Evolutionary conservation across 2,329 filamentous ascomycete species (phyloP).

Genomic region (Talaromyces sp.): DNA sequence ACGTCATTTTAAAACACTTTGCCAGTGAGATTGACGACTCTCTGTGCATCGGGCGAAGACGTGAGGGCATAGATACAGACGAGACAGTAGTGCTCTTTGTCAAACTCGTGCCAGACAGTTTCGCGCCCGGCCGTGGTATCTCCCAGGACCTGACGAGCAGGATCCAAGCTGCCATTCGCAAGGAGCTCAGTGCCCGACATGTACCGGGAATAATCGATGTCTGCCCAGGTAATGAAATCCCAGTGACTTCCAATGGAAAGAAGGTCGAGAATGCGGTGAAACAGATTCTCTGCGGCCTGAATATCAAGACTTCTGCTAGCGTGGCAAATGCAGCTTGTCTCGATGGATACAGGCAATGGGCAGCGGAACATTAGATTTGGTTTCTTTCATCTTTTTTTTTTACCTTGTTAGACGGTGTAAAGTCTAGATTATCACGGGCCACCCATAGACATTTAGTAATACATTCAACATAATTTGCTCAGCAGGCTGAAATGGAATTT

Average conservation of each 20-base stretch:
- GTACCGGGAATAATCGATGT: constrained; percentile 79
- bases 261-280: constrained; percentile 98
- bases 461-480: background rate
- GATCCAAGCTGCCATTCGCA: constrained; percentile 65
- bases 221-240: constrained; percentile 67
- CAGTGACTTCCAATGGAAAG: constrained; percentile 90
- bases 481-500: background rate
- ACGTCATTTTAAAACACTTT: constrained; percentile 82
- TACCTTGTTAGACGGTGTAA: background rate
- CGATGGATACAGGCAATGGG: constrained; percentile 83
- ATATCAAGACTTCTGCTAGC: constrained; percentile 83
- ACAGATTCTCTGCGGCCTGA: constrained; percentile 83
- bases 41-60: constrained; percentile 74
- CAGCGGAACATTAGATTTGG: constrained; percentile 41
- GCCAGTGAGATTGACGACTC: constrained; percentile 73
- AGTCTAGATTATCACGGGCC: background rate
- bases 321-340: constrained; percentile 88
- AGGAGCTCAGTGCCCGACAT: constrained; percentile 80
- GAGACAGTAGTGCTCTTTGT: constrained; percentile 87
- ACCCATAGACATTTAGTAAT: background rate
- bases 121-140: constrained; percentile 37
- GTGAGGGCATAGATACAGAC: constrained; percentile 64
- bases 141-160: constrained; percentile 53
- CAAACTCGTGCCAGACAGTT: constrained; percentile 53
- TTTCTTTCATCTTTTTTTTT: background rate